These are phyloP conservation scores for Starmerella powellii DNA, from an alignment of 805 yeast genomes.

Conservation along the genomic window DNA sequence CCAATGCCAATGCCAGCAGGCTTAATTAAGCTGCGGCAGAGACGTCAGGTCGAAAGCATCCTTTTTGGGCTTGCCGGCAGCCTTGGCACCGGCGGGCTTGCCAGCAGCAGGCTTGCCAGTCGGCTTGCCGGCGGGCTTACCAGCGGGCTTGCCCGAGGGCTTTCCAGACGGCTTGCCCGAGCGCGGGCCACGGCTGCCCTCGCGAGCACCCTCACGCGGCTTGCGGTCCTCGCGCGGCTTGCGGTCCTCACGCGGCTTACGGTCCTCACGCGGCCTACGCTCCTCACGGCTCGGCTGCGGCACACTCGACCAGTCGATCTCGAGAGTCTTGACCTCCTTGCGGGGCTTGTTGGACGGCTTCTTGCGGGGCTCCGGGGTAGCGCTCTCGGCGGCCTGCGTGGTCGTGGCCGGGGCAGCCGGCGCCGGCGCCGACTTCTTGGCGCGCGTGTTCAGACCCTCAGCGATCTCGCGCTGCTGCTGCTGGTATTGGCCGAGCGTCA, in stretches of 20 bases:
- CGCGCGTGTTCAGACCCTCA: slow-evolving; percentile 28
- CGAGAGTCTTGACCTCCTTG: slow-evolving; percentile 61
- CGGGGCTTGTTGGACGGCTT: slow-evolving; percentile 55
- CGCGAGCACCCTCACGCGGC: background rate
- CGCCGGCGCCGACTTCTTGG: slow-evolving; percentile 19
- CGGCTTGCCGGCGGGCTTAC: slow-evolving; percentile 25
- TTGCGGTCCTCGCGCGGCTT: slow-evolving; percentile 19
- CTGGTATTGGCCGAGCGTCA: slow-evolving; percentile 75
- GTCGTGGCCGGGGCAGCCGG: slow-evolving; percentile 33
- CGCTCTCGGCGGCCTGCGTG: slow-evolving; percentile 45
- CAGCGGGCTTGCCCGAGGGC: slow-evolving; percentile 15
- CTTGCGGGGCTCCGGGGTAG: slow-evolving; percentile 51
- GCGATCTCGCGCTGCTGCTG: slow-evolving; percentile 34
- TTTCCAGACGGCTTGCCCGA: background rate
- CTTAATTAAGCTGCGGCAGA: slow-evolving; percentile 21
- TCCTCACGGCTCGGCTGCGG: slow-evolving; percentile 24
- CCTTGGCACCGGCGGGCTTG: slow-evolving; percentile 24
- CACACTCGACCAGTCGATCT: slow-evolving; percentile 21
- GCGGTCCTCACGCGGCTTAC: slow-evolving; percentile 19
- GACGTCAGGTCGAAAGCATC: slow-evolving; percentile 16
- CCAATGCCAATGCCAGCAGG: no score
- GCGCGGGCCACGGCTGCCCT: background rate
- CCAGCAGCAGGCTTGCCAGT: slow-evolving; percentile 21
- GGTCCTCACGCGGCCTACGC: slow-evolving; percentile 10
- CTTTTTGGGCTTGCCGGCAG: slow-evolving; percentile 11